Percentiles rank a stretch among this genome's conserved stretches.
Conservation (phyloP, 495 filamentous ascomycete species). For the Aspergillus nidulans region DNA sequence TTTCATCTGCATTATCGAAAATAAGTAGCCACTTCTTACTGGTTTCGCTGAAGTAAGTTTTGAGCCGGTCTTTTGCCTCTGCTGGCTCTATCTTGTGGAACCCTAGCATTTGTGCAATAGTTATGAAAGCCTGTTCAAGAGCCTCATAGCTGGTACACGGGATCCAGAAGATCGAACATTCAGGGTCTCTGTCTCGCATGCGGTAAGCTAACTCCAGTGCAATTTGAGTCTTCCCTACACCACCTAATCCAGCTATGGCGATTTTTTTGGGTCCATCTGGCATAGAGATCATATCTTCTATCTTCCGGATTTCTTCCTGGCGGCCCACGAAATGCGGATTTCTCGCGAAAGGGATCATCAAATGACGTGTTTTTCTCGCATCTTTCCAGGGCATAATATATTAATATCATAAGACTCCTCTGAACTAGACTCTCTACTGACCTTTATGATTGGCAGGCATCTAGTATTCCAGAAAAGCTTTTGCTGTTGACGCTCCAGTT, state of each 20-base stretch:
- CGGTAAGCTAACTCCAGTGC: constrained; percentile 32
- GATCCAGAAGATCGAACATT: constrained; percentile 1
- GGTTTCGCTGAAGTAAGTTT: not conserved
- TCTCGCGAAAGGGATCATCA: not conserved
- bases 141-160: not conserved
- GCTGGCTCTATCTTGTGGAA: not conserved
- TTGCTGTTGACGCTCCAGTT: constrained; percentile 12
- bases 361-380: not conserved
- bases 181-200: constrained; percentile 23
- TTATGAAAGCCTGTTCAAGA: not conserved
- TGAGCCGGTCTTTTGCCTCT: not conserved
- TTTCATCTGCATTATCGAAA: constrained; percentile 8
- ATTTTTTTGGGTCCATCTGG: constrained; percentile 13
- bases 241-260: constrained; percentile 33
- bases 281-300: not conserved
- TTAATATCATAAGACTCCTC: not conserved
- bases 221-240: constrained; percentile 42
- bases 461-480: constrained; percentile 20
- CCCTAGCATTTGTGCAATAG: not conserved
- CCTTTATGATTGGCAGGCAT: not conserved
- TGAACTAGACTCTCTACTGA: not conserved
- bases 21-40: constrained; percentile 1
- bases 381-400: not conserved
- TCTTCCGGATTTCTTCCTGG: not conserved
- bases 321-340: not conserved